Percentiles rank a stretch among this genome's conserved stretches.
phyloP scores from a whole-genome alignment of 352 stramenopile species.

The Phytophthora fragariaefolia region DNA sequence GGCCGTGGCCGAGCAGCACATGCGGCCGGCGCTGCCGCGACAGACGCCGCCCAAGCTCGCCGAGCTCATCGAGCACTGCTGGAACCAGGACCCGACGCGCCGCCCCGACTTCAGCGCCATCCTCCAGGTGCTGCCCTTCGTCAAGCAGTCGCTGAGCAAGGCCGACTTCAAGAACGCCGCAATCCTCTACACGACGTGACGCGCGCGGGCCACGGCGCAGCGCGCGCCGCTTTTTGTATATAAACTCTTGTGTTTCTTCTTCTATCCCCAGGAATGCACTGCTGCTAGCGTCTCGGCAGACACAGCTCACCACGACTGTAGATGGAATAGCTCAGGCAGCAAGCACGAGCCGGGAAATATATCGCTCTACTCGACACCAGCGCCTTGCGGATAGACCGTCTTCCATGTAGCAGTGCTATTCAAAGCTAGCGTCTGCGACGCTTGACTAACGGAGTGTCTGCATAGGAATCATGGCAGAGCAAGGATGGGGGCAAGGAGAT shows the following conservation, averaged over 20 bases:
- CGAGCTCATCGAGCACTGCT: conserved; percentile 66
- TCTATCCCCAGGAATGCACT: not conserved
- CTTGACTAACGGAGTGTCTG: conserved; percentile 19
- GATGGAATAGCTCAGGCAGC: conserved; percentile 10
- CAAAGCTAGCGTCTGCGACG: conserved; percentile 15
- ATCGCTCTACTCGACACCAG: conserved; percentile 1
- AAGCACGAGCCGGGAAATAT: conserved; percentile 27
- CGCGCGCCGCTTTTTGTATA: no score
- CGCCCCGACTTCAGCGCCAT: conserved; percentile 60
- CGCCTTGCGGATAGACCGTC: not conserved
- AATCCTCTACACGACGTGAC: conserved; percentile 33
- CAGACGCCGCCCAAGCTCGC: conserved; percentile 61
- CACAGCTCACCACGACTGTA: conserved; percentile 10
- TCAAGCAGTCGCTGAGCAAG: conserved; percentile 61
- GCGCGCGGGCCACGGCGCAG: no score
- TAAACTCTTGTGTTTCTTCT: conserved; percentile 7
- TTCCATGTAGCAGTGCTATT: conserved; percentile 4
- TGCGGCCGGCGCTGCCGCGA: conserved; percentile 66
- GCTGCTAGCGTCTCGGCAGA: conserved; percentile 4
- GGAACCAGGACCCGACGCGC: conserved; percentile 58
- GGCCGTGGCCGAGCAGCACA: conserved; percentile 62
- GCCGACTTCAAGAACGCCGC: conserved; percentile 48
- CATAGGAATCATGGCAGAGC: conserved; percentile 15
- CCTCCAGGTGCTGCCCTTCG: conserved; percentile 54
- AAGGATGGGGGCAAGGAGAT: conserved; percentile 15